Evolutionary conservation across 257 asterid species (phyloP).

Genomic region (Penstemon newberryi): DNA sequence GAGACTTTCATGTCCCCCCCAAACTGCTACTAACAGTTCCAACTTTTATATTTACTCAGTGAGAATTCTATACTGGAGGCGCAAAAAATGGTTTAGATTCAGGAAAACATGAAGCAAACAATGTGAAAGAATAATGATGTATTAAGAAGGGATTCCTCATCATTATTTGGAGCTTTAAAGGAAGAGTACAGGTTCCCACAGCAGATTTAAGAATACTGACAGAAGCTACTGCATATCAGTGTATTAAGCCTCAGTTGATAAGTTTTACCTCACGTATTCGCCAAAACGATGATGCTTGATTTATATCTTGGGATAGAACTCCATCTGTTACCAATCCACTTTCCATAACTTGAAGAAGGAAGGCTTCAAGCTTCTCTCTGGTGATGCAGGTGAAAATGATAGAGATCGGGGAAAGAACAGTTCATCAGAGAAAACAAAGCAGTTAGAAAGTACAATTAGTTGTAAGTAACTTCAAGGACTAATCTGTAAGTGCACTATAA

Average conservation of each 20-base stretch:
- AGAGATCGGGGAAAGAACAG: constrained; percentile 22
- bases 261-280: constrained; percentile 81
- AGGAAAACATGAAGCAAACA: background rate
- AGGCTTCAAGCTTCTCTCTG: constrained; percentile 95
- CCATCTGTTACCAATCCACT: constrained; percentile 86
- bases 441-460: background rate
- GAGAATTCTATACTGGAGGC: background rate
- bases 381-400: constrained; percentile 24
- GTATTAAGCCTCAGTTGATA: constrained; percentile 21
- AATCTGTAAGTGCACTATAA: background rate
- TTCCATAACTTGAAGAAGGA: constrained; percentile 78
- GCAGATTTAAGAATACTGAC: constrained; percentile 10
- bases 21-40: background rate
- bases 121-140: background rate
- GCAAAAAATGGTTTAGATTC: background rate
- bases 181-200: background rate
- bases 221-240: constrained; percentile 15
- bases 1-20: no score
- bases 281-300: constrained; percentile 96
- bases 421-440: constrained; percentile 9
- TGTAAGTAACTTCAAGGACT: background rate
- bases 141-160: constrained; percentile 1
- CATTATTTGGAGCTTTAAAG: background rate
- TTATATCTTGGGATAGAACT: constrained; percentile 92
- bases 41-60: background rate